phyloP scores from a whole-genome alignment of 148 eudicot species.

The Pouteria glomerata region DNA sequence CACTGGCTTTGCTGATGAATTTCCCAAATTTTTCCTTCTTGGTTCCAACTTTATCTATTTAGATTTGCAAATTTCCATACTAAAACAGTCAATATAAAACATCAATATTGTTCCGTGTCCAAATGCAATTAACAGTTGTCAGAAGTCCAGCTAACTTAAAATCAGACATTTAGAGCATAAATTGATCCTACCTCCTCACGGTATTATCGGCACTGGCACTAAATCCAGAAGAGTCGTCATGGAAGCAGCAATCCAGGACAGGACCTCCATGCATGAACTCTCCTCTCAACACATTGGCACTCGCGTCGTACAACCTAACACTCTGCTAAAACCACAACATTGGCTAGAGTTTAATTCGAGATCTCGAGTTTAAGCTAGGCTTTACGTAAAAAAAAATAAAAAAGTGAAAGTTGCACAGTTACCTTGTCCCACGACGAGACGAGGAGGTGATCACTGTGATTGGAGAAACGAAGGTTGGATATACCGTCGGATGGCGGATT shows the following conservation, averaged over 20 bases:
- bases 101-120: too few relatives aligned
- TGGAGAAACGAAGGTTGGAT: slow-evolving; percentile 71
- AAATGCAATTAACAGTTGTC: too few relatives aligned
- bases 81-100: too few relatives aligned
- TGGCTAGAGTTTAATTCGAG: neutral
- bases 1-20: too few relatives aligned
- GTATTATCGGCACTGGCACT: slow-evolving; percentile 71
- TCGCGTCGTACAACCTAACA: slow-evolving; percentile 86
- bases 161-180: neutral
- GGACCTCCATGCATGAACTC: slow-evolving; percentile 89
- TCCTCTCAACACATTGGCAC: slow-evolving; percentile 70
- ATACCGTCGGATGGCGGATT: slow-evolving; percentile 81
- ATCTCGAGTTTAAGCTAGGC: neutral
- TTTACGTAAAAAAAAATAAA: too few relatives aligned
- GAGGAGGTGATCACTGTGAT: slow-evolving; percentile 78
- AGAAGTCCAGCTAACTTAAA: too few relatives aligned
- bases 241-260: slow-evolving; percentile 94
- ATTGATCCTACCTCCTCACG: slow-evolving; percentile 59
- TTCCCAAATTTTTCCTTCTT: too few relatives aligned
- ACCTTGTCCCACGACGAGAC: slow-evolving; percentile 96
- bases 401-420: neutral
- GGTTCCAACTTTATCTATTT: too few relatives aligned
- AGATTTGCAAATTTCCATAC: too few relatives aligned
- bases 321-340: slow-evolving; percentile 31
- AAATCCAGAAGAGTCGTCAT: slow-evolving; percentile 87